Percentiles rank a stretch among this genome's conserved stretches.
Evolutionary conservation across 257 asterid genomes (phyloP).

Genomic region (Solanum sparsipilum): DNA sequence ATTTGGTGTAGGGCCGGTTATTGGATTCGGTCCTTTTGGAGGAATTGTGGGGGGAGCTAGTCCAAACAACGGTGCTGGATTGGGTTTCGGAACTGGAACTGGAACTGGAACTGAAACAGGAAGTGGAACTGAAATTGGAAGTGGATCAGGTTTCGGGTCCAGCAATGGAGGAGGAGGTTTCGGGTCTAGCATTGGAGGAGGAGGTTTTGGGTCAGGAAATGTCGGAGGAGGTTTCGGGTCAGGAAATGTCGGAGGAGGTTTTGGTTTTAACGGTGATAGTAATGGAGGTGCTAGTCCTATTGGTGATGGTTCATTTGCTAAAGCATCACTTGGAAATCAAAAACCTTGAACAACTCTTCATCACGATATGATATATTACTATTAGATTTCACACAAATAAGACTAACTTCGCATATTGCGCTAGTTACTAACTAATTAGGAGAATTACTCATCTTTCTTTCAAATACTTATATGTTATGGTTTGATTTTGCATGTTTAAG

Average conservation of each 20-base stretch:
- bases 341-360: background rate
- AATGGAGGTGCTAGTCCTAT: background rate
- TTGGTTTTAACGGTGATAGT: background rate
- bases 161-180: background rate
- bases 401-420: background rate
- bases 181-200: background rate
- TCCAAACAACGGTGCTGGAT: background rate
- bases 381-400: background rate
- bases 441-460: background rate
- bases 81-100: background rate
- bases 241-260: background rate
- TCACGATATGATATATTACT: background rate
- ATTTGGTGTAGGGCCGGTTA: background rate
- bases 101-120: background rate
- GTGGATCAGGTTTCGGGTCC: background rate
- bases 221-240: background rate
- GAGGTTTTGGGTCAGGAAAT: background rate
- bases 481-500: background rate
- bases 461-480: background rate
- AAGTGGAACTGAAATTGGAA: background rate
- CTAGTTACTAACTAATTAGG: background rate
- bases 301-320: background rate
- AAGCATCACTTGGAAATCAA: background rate
- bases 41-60: constrained; percentile 1
- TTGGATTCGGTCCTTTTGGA: background rate